phyloP scores from a whole-genome alignment of 352 stramenopile species.

The Phytophthora nicotianae region DNA sequence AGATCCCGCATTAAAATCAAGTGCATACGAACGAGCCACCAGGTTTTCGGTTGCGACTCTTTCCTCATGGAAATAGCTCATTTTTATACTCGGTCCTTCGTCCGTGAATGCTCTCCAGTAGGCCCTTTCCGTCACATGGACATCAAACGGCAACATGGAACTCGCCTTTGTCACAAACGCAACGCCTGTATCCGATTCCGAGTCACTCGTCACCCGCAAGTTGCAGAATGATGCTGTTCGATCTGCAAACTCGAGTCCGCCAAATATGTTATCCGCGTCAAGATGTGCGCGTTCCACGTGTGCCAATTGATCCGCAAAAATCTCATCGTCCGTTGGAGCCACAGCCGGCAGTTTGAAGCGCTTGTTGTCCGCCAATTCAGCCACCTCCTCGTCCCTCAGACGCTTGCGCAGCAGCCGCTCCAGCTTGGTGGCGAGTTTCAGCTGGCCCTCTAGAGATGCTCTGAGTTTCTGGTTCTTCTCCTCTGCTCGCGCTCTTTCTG shows the following conservation, averaged over 20 bases:
- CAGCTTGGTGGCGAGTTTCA: conserved; percentile 41
- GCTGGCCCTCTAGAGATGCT: conserved; percentile 35
- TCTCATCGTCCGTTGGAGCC: conserved; percentile 24
- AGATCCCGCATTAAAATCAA: conserved; percentile 32
- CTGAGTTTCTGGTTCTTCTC: conserved; percentile 44
- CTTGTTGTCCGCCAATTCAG: conserved; percentile 18
- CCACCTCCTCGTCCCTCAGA: conserved; percentile 21
- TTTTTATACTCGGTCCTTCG: conserved; percentile 36
- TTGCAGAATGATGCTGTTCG: conserved; percentile 19
- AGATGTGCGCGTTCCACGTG: conserved; percentile 28
- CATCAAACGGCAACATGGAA: conserved; percentile 45
- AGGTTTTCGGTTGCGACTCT: conserved; percentile 38
- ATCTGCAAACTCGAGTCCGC: conserved; percentile 16
- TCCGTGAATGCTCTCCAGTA: conserved; percentile 44
- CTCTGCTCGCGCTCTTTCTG: conserved; percentile 31
- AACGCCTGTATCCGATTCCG: conserved; percentile 23
- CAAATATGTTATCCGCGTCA: conserved; percentile 25
- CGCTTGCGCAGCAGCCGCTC: conserved; percentile 37
- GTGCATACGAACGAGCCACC: conserved; percentile 32
- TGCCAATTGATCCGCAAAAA: conserved; percentile 38
- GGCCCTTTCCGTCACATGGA: conserved; percentile 31
- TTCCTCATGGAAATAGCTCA: conserved; percentile 41
- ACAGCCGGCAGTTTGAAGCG: conserved; percentile 14
- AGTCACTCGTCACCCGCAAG: conserved; percentile 23
- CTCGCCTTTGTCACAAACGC: conserved; percentile 41